phyloP scores from a whole-genome alignment of 352 stramenopile genomes.

The Pythium coloratum region DNA sequence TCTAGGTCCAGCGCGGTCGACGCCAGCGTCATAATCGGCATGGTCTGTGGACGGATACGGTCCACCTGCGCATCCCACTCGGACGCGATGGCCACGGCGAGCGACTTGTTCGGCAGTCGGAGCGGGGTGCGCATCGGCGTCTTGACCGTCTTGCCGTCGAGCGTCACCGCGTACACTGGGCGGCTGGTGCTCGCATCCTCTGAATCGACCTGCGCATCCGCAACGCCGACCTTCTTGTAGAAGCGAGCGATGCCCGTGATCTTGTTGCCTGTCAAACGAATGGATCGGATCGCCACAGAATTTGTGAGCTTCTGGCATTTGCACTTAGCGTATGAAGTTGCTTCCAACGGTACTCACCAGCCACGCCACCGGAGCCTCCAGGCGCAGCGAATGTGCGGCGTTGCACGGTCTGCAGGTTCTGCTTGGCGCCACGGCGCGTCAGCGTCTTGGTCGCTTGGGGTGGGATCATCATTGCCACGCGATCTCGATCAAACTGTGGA shows the following conservation, averaged over 20 bases:
- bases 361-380: constrained; percentile 25
- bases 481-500: constrained; percentile 3
- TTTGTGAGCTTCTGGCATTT: background rate
- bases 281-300: background rate
- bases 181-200: background rate
- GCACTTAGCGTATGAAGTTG: background rate
- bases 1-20: constrained; percentile 76
- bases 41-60: constrained; percentile 75
- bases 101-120: constrained; percentile 56
- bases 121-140: constrained; percentile 68
- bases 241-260: constrained; percentile 81
- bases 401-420: constrained; percentile 14
- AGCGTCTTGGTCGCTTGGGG: constrained; percentile 14
- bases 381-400: constrained; percentile 26
- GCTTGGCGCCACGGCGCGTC: constrained; percentile 2
- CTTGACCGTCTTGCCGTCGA: constrained; percentile 84
- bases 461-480: constrained; percentile 21
- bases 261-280: constrained; percentile 50
- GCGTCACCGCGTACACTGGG: constrained; percentile 58
- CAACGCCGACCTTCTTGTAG: constrained; percentile 79
- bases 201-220: constrained; percentile 39
- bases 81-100: constrained; percentile 74
- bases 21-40: constrained; percentile 88
- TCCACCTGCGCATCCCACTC: constrained; percentile 83
- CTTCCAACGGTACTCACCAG: constrained; percentile 20